Conservation (phyloP, 2,329 filamentous ascomycete genomes). For the Diaporthe vexans region DNA sequence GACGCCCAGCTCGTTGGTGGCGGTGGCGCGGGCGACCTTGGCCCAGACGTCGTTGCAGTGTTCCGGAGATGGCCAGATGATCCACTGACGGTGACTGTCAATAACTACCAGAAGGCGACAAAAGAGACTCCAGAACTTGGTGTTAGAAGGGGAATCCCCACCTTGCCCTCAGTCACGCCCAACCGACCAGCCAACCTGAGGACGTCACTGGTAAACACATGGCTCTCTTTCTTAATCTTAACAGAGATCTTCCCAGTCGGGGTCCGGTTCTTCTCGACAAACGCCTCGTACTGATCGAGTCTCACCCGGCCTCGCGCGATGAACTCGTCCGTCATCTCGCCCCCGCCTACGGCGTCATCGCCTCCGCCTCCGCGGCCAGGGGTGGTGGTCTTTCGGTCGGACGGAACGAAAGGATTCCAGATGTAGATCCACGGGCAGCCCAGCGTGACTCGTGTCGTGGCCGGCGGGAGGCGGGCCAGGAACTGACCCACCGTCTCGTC, state of each 20-base stretch:
- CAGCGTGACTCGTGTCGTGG: neutral
- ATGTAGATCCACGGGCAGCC: constrained; percentile 16
- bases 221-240: neutral
- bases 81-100: neutral
- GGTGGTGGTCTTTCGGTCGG: neutral
- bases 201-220: neutral
- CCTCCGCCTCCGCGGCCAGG: neutral
- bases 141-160: neutral
- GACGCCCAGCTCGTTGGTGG: neutral
- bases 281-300: neutral
- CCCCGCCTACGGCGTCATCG: neutral
- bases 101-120: neutral
- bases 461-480: neutral
- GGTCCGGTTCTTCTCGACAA: neutral
- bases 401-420: constrained; percentile 7
- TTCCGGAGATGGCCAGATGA: neutral
- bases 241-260: neutral
- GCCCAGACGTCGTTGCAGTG: constrained; percentile 5
- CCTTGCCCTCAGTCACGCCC: constrained; percentile 18
- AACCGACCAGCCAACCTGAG: neutral
- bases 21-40: constrained; percentile 2
- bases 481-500: constrained; percentile 7
- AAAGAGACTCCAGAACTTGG: too few species aligned
- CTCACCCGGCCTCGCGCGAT: neutral
- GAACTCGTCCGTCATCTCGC: neutral